Percentiles rank a stretch among this genome's conserved stretches.
phyloP scores from a whole-genome alignment of 768 basidiomycete species.

The Suillus luteus region DNA sequence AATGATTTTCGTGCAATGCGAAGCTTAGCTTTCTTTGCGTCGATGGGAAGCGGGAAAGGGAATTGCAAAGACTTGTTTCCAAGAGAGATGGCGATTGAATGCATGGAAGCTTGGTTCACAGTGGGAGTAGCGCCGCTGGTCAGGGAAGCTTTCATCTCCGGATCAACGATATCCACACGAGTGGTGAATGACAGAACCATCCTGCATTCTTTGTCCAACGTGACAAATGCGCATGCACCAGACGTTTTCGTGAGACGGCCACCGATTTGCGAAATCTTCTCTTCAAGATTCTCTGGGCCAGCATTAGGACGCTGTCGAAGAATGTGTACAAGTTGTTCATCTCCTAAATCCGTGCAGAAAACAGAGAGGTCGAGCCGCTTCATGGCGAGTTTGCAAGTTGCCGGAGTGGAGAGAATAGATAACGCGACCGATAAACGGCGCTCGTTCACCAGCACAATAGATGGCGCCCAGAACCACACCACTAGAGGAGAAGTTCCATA shows the following conservation, averaged over 20 bases:
- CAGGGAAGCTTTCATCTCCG: conserved; percentile 21
- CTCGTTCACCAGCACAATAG: conserved; percentile 18
- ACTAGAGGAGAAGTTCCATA: conserved; percentile 21
- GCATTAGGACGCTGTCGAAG: conserved; percentile 17
- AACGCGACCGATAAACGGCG: conserved; percentile 20
- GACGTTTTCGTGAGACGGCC: not conserved
- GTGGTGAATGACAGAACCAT: conserved; percentile 23
- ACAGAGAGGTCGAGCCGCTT: not conserved
- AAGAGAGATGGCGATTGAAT: conserved; percentile 15
- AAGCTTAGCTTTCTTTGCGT: conserved; percentile 37
- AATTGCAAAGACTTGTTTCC: conserved; percentile 29
- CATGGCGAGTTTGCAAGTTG: conserved; percentile 13
- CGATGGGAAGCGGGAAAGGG: conserved; percentile 47
- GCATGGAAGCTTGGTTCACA: conserved; percentile 15
- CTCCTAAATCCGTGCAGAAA: not conserved
- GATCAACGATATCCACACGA: conserved; percentile 27
- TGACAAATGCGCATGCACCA: conserved; percentile 1
- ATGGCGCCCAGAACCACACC: conserved; percentile 23
- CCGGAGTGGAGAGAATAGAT: conserved; percentile 17
- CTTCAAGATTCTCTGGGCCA: conserved; percentile 13
- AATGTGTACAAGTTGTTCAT: not conserved
- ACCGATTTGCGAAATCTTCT: conserved; percentile 20
- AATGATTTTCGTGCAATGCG: conserved; percentile 57
- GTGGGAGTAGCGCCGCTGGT: conserved; percentile 21
- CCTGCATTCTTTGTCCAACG: conserved; percentile 19